These are phyloP conservation scores for Carex sylvatica DNA, from an alignment of 202 grass and related monocot species.

Conservation along the genomic window DNA sequence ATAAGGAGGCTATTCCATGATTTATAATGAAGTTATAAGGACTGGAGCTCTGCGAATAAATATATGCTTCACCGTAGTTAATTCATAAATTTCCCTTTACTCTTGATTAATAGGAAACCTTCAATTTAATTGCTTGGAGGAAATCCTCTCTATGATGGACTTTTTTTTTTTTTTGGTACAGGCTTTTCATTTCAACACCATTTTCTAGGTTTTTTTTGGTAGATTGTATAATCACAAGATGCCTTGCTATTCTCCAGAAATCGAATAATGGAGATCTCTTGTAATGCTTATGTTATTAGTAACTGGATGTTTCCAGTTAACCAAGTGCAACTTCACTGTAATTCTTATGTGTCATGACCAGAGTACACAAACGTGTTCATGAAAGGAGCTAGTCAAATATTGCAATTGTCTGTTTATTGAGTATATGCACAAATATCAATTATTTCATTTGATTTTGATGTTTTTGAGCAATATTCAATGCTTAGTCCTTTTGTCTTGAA, in stretches of 20 bases:
- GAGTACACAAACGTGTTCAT: not conserved
- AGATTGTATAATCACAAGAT: constrained; percentile 23
- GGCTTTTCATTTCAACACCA: constrained; percentile 3
- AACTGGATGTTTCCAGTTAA: not conserved
- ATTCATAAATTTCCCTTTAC: constrained; percentile 1
- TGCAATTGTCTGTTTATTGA: not conserved
- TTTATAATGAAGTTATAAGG: constrained; percentile 44
- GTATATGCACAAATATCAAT: not conserved
- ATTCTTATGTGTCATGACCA: not conserved
- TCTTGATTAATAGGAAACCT: not conserved
- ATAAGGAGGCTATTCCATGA: constrained; percentile 94
- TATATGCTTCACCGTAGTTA: not conserved
- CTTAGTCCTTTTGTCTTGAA: not conserved
- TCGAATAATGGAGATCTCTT: constrained; percentile 1
- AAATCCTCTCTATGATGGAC: constrained; percentile 16
- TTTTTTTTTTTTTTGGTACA: not conserved
- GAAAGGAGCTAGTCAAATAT: not conserved
- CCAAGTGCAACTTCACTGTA: not conserved
- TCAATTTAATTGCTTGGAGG: not conserved
- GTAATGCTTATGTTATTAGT: not conserved
- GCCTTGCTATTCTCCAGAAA: not conserved
- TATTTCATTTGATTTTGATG: not conserved
- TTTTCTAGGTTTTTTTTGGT: not conserved
- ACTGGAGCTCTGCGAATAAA: not conserved
- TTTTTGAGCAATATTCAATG: not conserved